Evolutionary conservation across 208 protist genomes (phyloP), one percentile per base, ranked within the genome.

Genomic region (Trypanosomatidae sp.): DNA sequence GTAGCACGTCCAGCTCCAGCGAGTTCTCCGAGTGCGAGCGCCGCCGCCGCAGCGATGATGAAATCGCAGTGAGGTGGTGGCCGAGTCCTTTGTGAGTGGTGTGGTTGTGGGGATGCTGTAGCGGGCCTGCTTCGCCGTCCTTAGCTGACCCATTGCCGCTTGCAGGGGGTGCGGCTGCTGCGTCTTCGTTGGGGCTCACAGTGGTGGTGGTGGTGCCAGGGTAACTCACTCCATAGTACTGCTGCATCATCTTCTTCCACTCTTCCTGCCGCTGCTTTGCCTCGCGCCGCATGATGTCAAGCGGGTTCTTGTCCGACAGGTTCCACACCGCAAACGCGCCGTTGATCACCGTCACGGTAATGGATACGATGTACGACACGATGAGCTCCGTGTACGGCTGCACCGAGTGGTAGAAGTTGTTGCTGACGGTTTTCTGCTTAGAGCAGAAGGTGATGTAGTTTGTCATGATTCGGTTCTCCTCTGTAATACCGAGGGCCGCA

Each of bases 321-420:
- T 93, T 86, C 65, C 72, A 80, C 49, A 89, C 36, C 7, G 86
- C 80, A 22, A 91, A 80, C 43, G 93, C 15, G 0, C 65, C 59
- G 72, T 93, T 94, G 53, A 91, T 69, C 46, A 74, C 69, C 2
- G 73, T 74, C 30, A 89, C 46, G 46, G 22, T 62, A 2, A 93
- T 69, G 17, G 90, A 88, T n/a, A 85, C 59, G 41, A 87, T 86
- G 76, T 86, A 92, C 3, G 82, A 88, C 12, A 93, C 78, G 47
- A 87, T 83, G 13, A 96, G 76, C 79, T 94, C 91, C 15, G 89
- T 71, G 69, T 80, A 90, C n/a, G 86, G 83, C 6, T 74, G 64
- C 39, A 86, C 75, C 2, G 73, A 78, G 79, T 77, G 79, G 80
- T 93, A 93, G 33, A 69, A 78, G 9, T 52, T 15, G 1, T 49